phyloP scores from a whole-genome alignment of 192 early-diverging fungal genomes.

The Coemansia sp. region DNA sequence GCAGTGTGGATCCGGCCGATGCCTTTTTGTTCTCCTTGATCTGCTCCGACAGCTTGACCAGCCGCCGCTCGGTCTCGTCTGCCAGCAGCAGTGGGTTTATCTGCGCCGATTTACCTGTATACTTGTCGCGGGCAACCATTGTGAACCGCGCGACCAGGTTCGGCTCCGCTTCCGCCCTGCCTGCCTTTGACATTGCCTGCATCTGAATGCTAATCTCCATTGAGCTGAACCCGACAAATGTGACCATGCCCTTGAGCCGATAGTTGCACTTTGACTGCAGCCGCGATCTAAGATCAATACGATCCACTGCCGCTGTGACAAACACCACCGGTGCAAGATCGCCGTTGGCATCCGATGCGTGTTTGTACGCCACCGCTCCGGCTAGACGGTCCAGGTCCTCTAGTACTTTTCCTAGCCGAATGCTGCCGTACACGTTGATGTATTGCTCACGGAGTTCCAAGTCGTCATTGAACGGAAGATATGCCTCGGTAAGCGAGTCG shows the following conservation, averaged over 20 bases:
- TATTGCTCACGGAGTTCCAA: conserved; percentile 76
- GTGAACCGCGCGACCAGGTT: conserved; percentile 81
- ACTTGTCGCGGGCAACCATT: conserved; percentile 79
- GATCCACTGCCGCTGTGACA: conserved; percentile 85
- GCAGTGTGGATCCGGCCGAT: conserved; percentile 54
- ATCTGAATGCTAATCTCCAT: conserved; percentile 81
- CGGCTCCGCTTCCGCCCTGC: conserved; percentile 42
- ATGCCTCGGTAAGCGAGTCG: conserved; percentile 74
- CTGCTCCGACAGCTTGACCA: conserved; percentile 68
- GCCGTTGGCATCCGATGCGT: conserved; percentile 59
- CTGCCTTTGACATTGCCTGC: conserved; percentile 54
- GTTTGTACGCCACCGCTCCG: conserved; percentile 75
- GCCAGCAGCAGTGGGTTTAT: conserved; percentile 74
- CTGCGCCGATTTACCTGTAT: conserved; percentile 63
- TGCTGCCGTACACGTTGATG: conserved; percentile 67
- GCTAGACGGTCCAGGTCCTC: conserved; percentile 86
- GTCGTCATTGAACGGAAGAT: conserved; percentile 73
- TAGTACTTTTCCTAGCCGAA: conserved; percentile 80
- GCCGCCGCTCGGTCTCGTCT: conserved; percentile 67
- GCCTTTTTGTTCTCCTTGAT: conserved; percentile 59
- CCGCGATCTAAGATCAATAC: conserved; percentile 71
- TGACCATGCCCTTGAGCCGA: conserved; percentile 77
- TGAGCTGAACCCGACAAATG: conserved; percentile 79
- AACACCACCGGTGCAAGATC: conserved; percentile 63
- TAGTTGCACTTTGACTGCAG: conserved; percentile 67